Evolutionary conservation across 176 grass and related monocot genomes (phyloP).

Genomic region (Coix lacrymajobi): DNA sequence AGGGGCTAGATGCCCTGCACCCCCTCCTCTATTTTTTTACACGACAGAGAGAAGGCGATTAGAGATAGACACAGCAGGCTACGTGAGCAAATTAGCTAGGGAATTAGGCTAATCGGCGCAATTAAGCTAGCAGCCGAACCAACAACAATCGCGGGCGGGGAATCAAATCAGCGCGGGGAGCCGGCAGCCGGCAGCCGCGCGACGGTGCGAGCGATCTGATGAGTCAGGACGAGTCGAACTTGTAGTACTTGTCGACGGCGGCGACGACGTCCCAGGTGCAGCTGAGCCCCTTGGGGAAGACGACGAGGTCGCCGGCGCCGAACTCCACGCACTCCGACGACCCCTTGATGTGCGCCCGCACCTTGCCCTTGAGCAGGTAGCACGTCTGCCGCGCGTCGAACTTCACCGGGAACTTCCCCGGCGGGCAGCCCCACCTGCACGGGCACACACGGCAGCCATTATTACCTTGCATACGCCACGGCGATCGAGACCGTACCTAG

Average conservation of each 20-base stretch:
- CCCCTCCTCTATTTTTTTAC: neutral
- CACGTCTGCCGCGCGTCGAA: constrained; percentile 85
- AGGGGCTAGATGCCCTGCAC: constrained; percentile 25
- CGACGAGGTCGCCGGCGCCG: constrained; percentile 80
- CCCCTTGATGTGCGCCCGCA: constrained; percentile 64
- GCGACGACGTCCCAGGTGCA: constrained; percentile 87
- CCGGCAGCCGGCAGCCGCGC: no score
- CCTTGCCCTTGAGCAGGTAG: constrained; percentile 82
- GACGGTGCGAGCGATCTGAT: neutral
- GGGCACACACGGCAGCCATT: neutral
- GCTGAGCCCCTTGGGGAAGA: constrained; percentile 86
- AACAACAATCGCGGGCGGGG: neutral
- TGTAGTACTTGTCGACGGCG: constrained; percentile 90
- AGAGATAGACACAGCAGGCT: neutral
- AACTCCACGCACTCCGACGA: constrained; percentile 82
- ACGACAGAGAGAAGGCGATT: neutral
- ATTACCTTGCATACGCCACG: neutral
- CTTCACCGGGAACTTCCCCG: constrained; percentile 79
- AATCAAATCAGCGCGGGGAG: neutral
- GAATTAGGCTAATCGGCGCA: constrained; percentile 24
- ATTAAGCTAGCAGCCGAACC: neutral
- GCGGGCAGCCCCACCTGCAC: constrained; percentile 74
- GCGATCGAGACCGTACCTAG: neutral
- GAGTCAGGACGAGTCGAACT: constrained; percentile 72
- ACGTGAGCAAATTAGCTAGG: constrained; percentile 35